Evolutionary conservation across 805 yeast genomes (phyloP).

Genomic region (Peterozyma toletana): DNA sequence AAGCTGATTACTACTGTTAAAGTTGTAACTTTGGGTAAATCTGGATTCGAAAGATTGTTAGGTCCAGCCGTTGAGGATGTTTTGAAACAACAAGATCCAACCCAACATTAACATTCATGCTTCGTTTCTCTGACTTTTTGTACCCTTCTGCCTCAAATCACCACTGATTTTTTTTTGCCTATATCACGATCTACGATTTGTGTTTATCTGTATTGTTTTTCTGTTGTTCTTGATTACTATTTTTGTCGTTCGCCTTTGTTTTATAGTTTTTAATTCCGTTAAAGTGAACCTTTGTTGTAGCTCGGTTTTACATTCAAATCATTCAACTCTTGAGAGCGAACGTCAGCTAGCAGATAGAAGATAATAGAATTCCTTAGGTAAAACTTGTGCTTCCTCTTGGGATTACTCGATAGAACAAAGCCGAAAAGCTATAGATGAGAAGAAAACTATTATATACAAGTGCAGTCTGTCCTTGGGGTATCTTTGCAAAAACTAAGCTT

Average conservation of each 20-base stretch:
- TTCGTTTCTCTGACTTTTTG: background rate
- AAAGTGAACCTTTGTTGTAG: no score
- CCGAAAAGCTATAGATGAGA: background rate
- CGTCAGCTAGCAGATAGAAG: no score
- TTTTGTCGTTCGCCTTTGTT: background rate
- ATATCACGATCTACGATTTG: background rate
- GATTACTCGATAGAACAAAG: no score
- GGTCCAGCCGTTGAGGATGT: conserved; percentile 88
- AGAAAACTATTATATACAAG: background rate
- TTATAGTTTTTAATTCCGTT: background rate
- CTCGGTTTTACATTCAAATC: no score
- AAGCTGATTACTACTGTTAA: conserved; percentile 67
- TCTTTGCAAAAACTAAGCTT: background rate
- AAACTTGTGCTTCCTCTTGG: no score
- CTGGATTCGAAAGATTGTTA: conserved; percentile 86
- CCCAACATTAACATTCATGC: conserved; percentile 21
- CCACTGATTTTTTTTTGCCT: background rate
- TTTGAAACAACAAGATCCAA: conserved; percentile 81
- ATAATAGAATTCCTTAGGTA: no score
- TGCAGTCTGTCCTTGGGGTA: background rate
- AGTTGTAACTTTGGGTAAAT: conserved; percentile 87
- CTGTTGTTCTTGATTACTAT: background rate
- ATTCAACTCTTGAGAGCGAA: no score
- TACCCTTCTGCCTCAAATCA: no score
- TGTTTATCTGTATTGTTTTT: background rate